These are phyloP conservation scores for Suhomyces maxii DNA, from an alignment of 1,139 yeast species.

Conservation along the genomic window DNA sequence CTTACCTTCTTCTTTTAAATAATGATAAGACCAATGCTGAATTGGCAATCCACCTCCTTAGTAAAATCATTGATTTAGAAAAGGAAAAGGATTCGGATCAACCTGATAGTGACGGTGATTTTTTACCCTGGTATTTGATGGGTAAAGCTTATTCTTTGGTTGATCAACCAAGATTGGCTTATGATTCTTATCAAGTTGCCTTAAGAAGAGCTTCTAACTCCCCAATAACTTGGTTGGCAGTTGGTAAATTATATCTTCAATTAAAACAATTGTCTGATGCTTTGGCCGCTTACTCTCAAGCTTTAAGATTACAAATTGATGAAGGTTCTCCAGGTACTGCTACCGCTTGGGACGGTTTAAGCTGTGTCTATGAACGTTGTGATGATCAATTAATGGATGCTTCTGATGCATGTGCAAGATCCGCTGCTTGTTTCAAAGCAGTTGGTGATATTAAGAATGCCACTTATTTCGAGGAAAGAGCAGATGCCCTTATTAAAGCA, in stretches of 20 bases:
- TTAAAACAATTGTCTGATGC: slow-evolving; percentile 65
- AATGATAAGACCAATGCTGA: slow-evolving; percentile 27
- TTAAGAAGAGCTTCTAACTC: slow-evolving; percentile 53
- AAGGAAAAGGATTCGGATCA: slow-evolving; percentile 18
- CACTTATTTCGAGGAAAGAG: slow-evolving; percentile 42
- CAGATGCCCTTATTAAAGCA: slow-evolving; percentile 41
- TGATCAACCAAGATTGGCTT: slow-evolving; percentile 52
- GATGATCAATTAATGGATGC: slow-evolving; percentile 62
- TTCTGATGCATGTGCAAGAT: slow-evolving; percentile 56
- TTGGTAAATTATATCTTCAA: slow-evolving; percentile 59
- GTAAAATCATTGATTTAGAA: slow-evolving; percentile 34
- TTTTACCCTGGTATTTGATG: slow-evolving; percentile 58
- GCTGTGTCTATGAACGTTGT: slow-evolving; percentile 64
- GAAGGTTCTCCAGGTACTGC: slow-evolving; percentile 53
- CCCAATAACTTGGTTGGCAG: slow-evolving; percentile 65
- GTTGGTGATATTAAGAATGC: slow-evolving; percentile 49
- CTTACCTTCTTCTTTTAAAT: slow-evolving; percentile 42
- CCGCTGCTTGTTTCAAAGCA: slow-evolving; percentile 49
- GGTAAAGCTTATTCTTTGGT: slow-evolving; percentile 53
- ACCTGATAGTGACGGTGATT: slow-evolving; percentile 38
- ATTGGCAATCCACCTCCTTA: slow-evolving; percentile 37
- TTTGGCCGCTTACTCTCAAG: slow-evolving; percentile 66
- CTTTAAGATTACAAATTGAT: slow-evolving; percentile 52
- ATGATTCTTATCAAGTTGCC: slow-evolving; percentile 59
- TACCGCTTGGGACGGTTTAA: slow-evolving; percentile 64